phyloP scores from a whole-genome alignment of 768 basidiomycete genomes.

The Russula foetens region DNA sequence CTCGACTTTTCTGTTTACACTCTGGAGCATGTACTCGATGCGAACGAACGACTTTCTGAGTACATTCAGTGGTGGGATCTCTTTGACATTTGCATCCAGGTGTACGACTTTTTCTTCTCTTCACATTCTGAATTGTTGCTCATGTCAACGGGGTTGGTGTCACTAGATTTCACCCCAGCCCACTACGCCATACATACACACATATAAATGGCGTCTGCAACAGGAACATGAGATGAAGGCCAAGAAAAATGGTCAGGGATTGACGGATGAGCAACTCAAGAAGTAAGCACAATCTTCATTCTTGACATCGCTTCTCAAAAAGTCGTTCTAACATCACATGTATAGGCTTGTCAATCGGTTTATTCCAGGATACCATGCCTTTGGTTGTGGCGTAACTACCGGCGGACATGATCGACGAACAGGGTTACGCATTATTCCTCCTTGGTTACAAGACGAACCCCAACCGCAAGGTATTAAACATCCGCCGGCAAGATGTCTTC shows the following conservation, averaged over 20 bases:
- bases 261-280: constrained; percentile 76
- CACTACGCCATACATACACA: constrained; percentile 36
- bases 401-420: constrained; percentile 25
- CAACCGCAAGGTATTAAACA: not conserved
- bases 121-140: not conserved
- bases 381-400: constrained; percentile 46
- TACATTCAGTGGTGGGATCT: constrained; percentile 64
- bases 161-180: constrained; percentile 34
- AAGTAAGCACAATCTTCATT: constrained; percentile 25
- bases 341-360: constrained; percentile 83
- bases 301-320: not conserved
- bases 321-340: not conserved
- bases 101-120: constrained; percentile 26
- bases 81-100: constrained; percentile 74
- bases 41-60: constrained; percentile 52
- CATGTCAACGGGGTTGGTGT: not conserved
- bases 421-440: constrained; percentile 18
- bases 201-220: constrained; percentile 84
- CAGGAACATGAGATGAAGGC: constrained; percentile 90
- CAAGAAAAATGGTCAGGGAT: constrained; percentile 75
- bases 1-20: constrained; percentile 32
- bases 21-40: constrained; percentile 46
- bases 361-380: constrained; percentile 91
- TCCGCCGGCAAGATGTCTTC: constrained; percentile 25
- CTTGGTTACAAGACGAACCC: constrained; percentile 39